Base-by-base conservation (phyloP, 495 filamentous ascomycete genomes). In the Trichoderma asperelloides region DNA sequence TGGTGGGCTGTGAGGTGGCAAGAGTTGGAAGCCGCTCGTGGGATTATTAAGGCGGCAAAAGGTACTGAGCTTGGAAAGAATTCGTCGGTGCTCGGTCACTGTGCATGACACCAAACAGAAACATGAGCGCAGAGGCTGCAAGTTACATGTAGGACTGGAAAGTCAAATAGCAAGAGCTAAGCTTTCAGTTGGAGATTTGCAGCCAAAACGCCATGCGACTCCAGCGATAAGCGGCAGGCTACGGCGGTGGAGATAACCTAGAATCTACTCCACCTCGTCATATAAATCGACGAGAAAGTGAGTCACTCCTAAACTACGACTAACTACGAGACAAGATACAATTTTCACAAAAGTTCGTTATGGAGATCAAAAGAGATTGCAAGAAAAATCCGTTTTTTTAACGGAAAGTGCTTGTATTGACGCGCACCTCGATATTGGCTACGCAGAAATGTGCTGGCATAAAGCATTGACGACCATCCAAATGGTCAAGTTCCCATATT, bases 401-500 rank as follows among this genome's bases (percentile, higher is more conserved):
- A 30, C 55, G 11, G 23, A 13, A 13, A 4, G 27, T 12, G n/a
- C 15, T 28, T 30, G 55, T 60, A 60, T 60, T 60, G 55, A 60
- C 11, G 55, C 55, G 55, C 27, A 25, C 55, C 55, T 23, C 27
- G 30, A 28, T 30, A 11, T 28, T 28, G 55, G 55, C 55, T 13
- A 30, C 55, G 55, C 55, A 13, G 25, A 60, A 28, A 30, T 60
- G 55, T 60, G 55, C 55, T 60, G 30, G 27, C 11, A 60, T 60
- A 60, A 60, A 18, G 8, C 30, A 60, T 60, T 60, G 55, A 60
- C 27, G 55, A 30, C 55, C 55, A 60, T 60, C 15, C 23, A 60
- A 16, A 30, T 60, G 25, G 57, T 62, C 63, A 70, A 62, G 62
- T 62, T 70, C 63, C 65, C 67, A 64, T 65, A 66, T 63, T 64